phyloP scores from a whole-genome alignment of 179 eudicot species.

The Carnegiea gigantea region DNA sequence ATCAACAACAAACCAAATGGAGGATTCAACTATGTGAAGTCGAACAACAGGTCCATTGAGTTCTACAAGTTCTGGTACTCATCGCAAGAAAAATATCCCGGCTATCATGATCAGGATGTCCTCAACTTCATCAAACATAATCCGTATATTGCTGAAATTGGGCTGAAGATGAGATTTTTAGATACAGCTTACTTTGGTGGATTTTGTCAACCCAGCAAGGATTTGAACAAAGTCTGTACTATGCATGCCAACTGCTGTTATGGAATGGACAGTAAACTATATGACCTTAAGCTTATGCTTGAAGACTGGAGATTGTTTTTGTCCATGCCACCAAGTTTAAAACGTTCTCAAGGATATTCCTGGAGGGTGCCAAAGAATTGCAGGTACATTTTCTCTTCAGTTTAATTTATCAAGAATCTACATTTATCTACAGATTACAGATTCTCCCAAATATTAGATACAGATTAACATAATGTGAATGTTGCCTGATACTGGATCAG shows the following conservation, averaged over 20 bases:
- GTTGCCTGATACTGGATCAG: too few species aligned
- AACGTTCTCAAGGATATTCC: conserved; percentile 32
- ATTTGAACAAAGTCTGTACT: conserved; percentile 63
- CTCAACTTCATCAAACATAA: conserved; percentile 62
- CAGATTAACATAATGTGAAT: too few species aligned
- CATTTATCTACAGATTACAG: too few species aligned
- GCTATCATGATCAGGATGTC: conserved; percentile 84
- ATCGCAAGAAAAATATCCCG: conserved; percentile 53
- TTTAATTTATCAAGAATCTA: too few species aligned
- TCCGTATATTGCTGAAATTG: conserved; percentile 51
- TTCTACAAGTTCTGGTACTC: conserved; percentile 82
- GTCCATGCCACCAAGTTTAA: conserved; percentile 52
- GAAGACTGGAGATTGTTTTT: conserved; percentile 70
- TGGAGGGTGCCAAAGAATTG: conserved; percentile 71
- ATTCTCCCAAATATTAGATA: too few species aligned
- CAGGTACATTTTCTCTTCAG: conserved; percentile 36
- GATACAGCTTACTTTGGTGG: conserved; percentile 77
- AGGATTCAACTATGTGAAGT: conserved; percentile 73
- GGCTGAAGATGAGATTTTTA: conserved; percentile 64
- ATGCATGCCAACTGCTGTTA: conserved; percentile 89
- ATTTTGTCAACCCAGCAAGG: conserved; percentile 80
- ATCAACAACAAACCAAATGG: conserved; percentile 66
- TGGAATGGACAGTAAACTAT: conserved; percentile 64
- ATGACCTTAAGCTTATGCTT: conserved; percentile 72
- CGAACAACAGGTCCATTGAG: conserved; percentile 62